phyloP scores from a whole-genome alignment of 2,329 filamentous ascomycete genomes.

The Monilinia laxa region DNA sequence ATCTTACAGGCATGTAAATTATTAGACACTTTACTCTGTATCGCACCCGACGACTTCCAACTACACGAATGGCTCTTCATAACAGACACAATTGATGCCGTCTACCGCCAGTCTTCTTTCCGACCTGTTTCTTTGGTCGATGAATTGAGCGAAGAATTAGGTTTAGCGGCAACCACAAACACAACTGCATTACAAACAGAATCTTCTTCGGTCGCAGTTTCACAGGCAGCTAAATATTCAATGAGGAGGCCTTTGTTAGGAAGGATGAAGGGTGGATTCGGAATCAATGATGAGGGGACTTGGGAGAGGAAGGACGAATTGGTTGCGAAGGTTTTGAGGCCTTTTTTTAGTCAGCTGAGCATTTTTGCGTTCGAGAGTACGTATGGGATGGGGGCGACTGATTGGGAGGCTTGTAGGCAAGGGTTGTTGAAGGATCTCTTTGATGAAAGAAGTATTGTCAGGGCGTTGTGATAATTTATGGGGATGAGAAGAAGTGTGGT shows the following conservation, averaged over 20 bases:
- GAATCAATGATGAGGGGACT: conserved; percentile 55
- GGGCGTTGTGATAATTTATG: conserved; percentile 42
- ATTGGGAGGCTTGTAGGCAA: conserved; percentile 62
- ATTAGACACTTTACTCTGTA: conserved; percentile 80
- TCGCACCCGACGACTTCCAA: conserved; percentile 93
- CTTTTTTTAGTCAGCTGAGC: conserved; percentile 88
- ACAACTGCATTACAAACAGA: conserved; percentile 27
- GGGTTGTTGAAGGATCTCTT: conserved; percentile 73
- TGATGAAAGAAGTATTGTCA: conserved; percentile 70
- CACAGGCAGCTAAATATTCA: conserved; percentile 31
- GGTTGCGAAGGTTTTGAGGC: conserved; percentile 73
- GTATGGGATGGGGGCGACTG: conserved; percentile 76
- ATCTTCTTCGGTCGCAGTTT: conserved; percentile 22
- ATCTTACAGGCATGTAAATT: conserved; percentile 92
- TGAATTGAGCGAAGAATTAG: conserved; percentile 74
- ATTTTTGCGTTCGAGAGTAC: conserved; percentile 92
- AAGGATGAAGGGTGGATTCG: conserved; percentile 26
- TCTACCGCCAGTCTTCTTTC: conserved; percentile 74
- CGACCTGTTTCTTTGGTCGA: conserved; percentile 77
- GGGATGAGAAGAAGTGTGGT: conserved; percentile 1
- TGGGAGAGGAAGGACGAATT: conserved; percentile 66
- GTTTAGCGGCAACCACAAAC: conserved; percentile 30
- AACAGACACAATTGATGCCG: conserved; percentile 93
- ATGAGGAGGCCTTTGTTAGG: conserved; percentile 45
- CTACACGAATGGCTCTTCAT: conserved; percentile 98